Conservation (phyloP, 345 rosid genomes). For the Physaria fendleri region DNA sequence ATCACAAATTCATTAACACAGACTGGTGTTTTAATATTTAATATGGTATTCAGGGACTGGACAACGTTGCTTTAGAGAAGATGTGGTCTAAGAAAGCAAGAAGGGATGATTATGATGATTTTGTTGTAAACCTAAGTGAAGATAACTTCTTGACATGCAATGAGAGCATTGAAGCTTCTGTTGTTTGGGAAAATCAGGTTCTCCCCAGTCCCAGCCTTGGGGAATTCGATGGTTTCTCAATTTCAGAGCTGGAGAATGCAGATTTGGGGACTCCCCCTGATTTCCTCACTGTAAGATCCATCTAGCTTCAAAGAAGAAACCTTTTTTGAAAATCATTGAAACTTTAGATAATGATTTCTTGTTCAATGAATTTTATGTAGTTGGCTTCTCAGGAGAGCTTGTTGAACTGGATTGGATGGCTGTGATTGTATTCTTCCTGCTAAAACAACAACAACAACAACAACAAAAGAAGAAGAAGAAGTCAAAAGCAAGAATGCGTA, state of each 20-base stretch:
- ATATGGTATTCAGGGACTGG: conserved; percentile 33
- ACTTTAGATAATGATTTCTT: not conserved
- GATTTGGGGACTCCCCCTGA: conserved; percentile 64
- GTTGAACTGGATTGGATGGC: conserved; percentile 54
- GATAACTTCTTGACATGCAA: conserved; percentile 49
- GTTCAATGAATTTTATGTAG: conserved; percentile 42
- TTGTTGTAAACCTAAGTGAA: conserved; percentile 36
- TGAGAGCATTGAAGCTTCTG: conserved; percentile 39
- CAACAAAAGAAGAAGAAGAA: not conserved
- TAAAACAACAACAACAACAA: not conserved
- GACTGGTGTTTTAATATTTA: too few species aligned
- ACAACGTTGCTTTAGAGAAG: conserved; percentile 17
- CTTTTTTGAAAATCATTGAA: not conserved
- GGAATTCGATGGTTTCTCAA: conserved; percentile 35
- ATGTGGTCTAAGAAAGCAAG: conserved; percentile 67
- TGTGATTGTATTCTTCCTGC: conserved; percentile 29
- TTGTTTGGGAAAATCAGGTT: conserved; percentile 24
- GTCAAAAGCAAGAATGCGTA: conserved; percentile 6
- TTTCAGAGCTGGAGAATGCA: conserved; percentile 45
- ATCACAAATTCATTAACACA: too few species aligned
- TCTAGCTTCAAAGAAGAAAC: not conserved
- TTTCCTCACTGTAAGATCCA: conserved; percentile 52
- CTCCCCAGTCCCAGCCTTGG: conserved; percentile 20
- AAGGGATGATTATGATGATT: conserved; percentile 43
- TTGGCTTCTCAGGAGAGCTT: conserved; percentile 74